Base-by-base conservation (phyloP, 495 filamentous ascomycete species). In the Hyaloscypha finlandica region DNA sequence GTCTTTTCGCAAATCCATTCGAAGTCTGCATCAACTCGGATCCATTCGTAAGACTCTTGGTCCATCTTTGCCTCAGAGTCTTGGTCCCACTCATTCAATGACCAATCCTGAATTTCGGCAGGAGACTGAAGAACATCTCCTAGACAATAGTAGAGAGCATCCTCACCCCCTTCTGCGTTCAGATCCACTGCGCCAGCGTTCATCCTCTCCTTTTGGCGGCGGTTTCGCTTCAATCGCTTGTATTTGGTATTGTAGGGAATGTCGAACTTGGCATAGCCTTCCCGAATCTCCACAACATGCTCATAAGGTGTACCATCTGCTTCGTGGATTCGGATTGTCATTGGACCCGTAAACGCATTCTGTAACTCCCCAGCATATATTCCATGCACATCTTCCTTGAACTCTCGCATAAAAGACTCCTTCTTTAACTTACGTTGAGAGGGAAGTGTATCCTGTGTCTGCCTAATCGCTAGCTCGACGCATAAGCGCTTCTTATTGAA, bases 161-260 rank as follows among this genome's bases (percentile, higher is more conserved):
- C 95, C 61, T 97, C 92, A 66, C 91, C 89, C 29, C 78, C 79
- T 68, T 97, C 95, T 12, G 81, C 78, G 72, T 75, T 79, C 30
- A 80, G 75, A 63, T 92, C 89, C 4, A 85, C 84, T 35, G 80
- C 83, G 1, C 81, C 79, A 31, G 85, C 89, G 55, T 86, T 83
- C 33, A 85, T 84, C 54, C 92, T 85, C 74, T 97, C 95, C 77
- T 91, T 91, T 70, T 96, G 90, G 51, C 93, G 88, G 67, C 92
- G 89, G 70, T 90, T 97, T 35, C 94, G 86, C 80, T 99, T 99
- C 42, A 99, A 81, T 2, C 95, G 89, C 81, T 98, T 99, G 77
- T 99, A 99, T 74, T 99, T 99, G 0, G 95, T 99, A 73, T 98
- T 98, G 73, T 99, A 99, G 16, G 94, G 93, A 65, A 99, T 97